Conservation (phyloP, 768 basidiomycete genomes). For the Suillus subluteus region DNA sequence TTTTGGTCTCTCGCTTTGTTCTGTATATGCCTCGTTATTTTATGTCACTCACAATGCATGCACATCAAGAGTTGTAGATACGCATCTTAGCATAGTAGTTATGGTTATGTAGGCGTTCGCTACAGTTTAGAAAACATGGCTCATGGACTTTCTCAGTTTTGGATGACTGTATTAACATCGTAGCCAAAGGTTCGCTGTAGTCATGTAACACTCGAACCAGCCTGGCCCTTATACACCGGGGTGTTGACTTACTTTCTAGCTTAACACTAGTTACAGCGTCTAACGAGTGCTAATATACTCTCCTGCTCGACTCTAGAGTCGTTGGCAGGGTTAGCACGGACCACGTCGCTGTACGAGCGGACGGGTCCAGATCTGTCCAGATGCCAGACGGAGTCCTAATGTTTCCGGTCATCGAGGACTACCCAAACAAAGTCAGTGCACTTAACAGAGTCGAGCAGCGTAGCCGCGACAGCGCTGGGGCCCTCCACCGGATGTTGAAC, state of each 20-base stretch:
- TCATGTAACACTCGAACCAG: no score
- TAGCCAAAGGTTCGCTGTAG: no score
- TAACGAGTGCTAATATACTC: not conserved
- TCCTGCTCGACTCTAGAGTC: not conserved
- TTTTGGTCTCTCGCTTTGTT: not conserved
- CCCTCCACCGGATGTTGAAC: not conserved
- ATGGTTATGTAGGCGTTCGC: not conserved
- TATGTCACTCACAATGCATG: constrained; percentile 4
- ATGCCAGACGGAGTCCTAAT: not conserved
- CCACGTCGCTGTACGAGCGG: constrained; percentile 1
- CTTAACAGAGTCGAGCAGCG: not conserved
- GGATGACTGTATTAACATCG: not conserved
- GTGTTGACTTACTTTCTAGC: no score
- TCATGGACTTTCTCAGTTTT: not conserved
- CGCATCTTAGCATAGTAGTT: constrained; percentile 1
- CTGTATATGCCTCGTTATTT: not conserved
- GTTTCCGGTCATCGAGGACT: not conserved
- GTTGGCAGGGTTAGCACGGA: not conserved
- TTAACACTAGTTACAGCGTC: no score
- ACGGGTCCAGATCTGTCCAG: no score
- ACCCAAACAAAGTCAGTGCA: not conserved
- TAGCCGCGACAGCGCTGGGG: no score
- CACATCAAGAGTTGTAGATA: constrained; percentile 4
- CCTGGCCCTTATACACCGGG: no score
- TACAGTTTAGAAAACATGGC: not conserved